Evolutionary conservation across 257 asterid genomes (phyloP).

Genomic region (Solanum phureja): DNA sequence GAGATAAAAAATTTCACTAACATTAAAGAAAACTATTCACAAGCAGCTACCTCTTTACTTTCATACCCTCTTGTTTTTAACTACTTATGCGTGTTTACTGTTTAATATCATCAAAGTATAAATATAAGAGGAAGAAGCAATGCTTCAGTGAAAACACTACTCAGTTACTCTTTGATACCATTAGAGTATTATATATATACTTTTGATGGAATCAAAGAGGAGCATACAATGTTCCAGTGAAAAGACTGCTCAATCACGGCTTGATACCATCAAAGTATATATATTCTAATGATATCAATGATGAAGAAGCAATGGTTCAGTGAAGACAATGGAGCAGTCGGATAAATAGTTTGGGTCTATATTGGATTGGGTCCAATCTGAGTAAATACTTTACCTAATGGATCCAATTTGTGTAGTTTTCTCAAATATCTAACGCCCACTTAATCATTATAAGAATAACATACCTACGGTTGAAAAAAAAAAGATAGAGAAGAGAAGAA

Average conservation of each 20-base stretch:
- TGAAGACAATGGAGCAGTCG: neutral
- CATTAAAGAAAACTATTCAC: no score
- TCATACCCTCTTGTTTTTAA: neutral
- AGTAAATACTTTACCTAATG: no score
- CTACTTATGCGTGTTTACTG: rapidly evolving
- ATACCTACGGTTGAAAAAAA: neutral
- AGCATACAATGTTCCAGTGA: neutral
- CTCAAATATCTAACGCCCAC: neutral
- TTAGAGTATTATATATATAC: neutral
- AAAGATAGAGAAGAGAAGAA: neutral
- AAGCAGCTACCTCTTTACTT: neutral
- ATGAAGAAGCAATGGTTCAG: no score
- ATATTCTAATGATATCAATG: no score
- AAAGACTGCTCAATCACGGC: neutral
- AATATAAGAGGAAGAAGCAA: no score
- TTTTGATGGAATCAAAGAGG: neutral
- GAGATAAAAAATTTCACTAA: neutral
- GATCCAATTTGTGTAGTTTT: neutral
- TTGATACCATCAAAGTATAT: no score
- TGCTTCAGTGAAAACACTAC: neutral
- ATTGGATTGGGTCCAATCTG: no score
- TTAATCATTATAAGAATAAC: neutral
- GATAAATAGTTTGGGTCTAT: no score
- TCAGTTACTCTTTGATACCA: neutral
- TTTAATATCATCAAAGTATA: no score